A percentile compares a stretch with the other conserved stretches of the same genome.
Conservation (phyloP, 2,329 filamentous ascomycete genomes). For the Penicillium frequentans region DNA sequence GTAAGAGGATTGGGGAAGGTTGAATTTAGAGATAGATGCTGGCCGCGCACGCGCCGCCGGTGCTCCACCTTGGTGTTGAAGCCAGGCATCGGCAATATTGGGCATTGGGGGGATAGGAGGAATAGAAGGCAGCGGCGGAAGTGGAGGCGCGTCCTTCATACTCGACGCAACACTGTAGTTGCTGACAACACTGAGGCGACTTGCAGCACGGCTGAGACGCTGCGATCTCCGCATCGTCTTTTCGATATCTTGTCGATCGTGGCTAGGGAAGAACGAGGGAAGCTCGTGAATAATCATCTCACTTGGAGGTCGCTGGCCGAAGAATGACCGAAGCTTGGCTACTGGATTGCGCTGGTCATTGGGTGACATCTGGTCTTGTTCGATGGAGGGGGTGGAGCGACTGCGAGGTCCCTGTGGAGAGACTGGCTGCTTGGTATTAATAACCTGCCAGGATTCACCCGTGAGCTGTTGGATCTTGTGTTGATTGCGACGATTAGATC, state of each 20-base stretch:
- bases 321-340: slow-evolving; percentile 62
- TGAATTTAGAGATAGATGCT: slow-evolving; percentile 61
- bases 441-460: slow-evolving; percentile 74
- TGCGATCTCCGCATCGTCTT: slow-evolving; percentile 90
- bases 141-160: slow-evolving; percentile 75
- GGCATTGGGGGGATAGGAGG: slow-evolving; percentile 68
- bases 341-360: slow-evolving; percentile 35
- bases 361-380: slow-evolving; percentile 28
- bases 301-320: slow-evolving; percentile 88
- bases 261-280: slow-evolving; percentile 95
- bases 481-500: slow-evolving; percentile 73
- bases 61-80: slow-evolving; percentile 56
- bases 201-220: slow-evolving; percentile 87
- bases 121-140: slow-evolving; percentile 24
- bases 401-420: slow-evolving; percentile 63
- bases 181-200: slow-evolving; percentile 88
- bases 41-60: slow-evolving; percentile 55
- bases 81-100: slow-evolving; percentile 91
- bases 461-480: slow-evolving; percentile 86
- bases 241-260: slow-evolving; percentile 91
- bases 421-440: slow-evolving; percentile 77
- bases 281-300: slow-evolving; percentile 96
- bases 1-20: slow-evolving; percentile 63
- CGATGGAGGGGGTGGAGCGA: slow-evolving; percentile 24
- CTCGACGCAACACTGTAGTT: slow-evolving; percentile 92